phyloP scores from a whole-genome alignment of 768 basidiomycete genomes.

The Termitomyces sp. region DNA sequence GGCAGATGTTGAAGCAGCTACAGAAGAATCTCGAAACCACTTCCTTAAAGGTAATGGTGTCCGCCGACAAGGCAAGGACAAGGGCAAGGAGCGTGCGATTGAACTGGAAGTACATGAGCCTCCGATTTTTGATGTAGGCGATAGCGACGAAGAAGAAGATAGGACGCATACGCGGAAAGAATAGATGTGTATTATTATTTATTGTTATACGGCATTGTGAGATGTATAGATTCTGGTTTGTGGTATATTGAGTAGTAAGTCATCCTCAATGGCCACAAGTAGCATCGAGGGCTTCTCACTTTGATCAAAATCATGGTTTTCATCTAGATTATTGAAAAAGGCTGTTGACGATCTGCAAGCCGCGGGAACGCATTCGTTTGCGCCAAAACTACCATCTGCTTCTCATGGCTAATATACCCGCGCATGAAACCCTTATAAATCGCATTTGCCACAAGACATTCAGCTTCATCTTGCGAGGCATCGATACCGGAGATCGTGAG shows the following conservation, averaged over 20 bases:
- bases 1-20: conserved; percentile 20
- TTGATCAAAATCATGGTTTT: neutral
- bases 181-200: conserved; percentile 2
- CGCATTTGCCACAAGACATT: conserved; percentile 93
- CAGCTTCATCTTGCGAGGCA: conserved; percentile 75
- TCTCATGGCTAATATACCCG: conserved; percentile 95
- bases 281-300: neutral
- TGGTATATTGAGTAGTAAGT: neutral
- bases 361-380: conserved; percentile 76
- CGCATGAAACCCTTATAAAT: conserved; percentile 89
- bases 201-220: neutral
- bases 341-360: conserved; percentile 54
- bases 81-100: conserved; percentile 44
- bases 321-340: conserved; percentile 35
- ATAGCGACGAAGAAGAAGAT: conserved; percentile 46
- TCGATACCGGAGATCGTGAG: conserved; percentile 65
- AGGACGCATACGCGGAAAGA: conserved; percentile 13
- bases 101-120: conserved; percentile 23
- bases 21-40: conserved; percentile 22
- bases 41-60: conserved; percentile 6
- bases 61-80: conserved; percentile 35
- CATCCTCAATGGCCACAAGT: neutral
- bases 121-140: conserved; percentile 54
- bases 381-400: conserved; percentile 88
- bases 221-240: neutral